Conservation (phyloP, 1,284 basidiomycete genomes). For the Inonotus obliquus region DNA sequence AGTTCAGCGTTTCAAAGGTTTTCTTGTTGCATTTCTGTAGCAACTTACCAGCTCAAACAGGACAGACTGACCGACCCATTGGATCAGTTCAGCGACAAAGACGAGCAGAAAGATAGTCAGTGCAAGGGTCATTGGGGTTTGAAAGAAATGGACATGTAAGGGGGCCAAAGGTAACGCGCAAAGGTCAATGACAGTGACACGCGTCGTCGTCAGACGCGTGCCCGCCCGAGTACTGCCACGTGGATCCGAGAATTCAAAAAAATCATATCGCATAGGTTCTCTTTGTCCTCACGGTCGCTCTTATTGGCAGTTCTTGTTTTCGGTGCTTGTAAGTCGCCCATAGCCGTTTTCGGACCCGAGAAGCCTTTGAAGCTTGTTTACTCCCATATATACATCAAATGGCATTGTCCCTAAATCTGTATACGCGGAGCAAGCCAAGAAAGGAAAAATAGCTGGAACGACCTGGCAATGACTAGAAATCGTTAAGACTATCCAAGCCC, state of each 20-base stretch:
- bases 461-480: too few species aligned
- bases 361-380: too few species aligned
- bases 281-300: too few species aligned
- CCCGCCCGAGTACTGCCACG: not conserved
- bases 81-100: slow-evolving; percentile 75
- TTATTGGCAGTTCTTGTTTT: too few species aligned
- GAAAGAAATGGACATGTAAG: not conserved
- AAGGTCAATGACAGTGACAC: not conserved
- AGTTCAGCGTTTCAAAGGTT: not conserved
- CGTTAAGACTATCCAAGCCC: too few species aligned
- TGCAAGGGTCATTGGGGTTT: slow-evolving; percentile 63
- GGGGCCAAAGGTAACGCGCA: not conserved
- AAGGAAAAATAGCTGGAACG: too few species aligned
- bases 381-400: too few species aligned
- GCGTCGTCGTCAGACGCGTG: not conserved
- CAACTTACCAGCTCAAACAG: slow-evolving; percentile 70
- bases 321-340: too few species aligned
- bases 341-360: too few species aligned
- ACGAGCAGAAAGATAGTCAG: slow-evolving; percentile 78
- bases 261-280: too few species aligned
- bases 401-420: too few species aligned
- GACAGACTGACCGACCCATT: slow-evolving; percentile 84
- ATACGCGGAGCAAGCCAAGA: too few species aligned
- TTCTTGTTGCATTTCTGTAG: slow-evolving; percentile 10
- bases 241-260: not conserved